Evolutionary conservation across 75 land plant genomes (phyloP).

Genomic region (Picea glauca): DNA sequence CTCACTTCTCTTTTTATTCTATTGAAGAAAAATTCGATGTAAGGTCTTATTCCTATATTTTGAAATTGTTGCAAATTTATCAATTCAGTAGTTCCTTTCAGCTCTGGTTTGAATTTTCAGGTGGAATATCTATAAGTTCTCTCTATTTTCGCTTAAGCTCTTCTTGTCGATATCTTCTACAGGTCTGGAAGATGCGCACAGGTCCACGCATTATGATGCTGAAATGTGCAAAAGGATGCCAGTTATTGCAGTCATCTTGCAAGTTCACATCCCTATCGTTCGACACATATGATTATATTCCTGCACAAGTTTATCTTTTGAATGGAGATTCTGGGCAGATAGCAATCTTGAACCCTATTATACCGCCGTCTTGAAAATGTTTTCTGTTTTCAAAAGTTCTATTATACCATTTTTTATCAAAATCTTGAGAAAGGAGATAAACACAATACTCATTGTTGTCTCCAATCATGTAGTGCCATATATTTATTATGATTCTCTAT

Average conservation of each 20-base stretch:
- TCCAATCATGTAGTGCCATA: too few relatives aligned
- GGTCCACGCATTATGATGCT: slow-evolving; percentile 55
- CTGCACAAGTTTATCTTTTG: slow-evolving; percentile 55
- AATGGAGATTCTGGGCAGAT: slow-evolving; percentile 82
- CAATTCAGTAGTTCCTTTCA: background rate
- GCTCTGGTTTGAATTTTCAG: background rate
- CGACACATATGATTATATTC: slow-evolving; percentile 27
- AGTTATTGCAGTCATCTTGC: slow-evolving; percentile 56
- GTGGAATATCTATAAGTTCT: background rate
- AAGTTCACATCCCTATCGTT: slow-evolving; percentile 37
- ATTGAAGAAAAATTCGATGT: background rate
- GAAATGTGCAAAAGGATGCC: slow-evolving; percentile 56
- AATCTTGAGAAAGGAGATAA: background rate
- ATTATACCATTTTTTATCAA: background rate
- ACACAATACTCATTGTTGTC: background rate
- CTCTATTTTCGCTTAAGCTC: background rate
- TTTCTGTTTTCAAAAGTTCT: background rate
- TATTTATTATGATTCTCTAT: background rate
- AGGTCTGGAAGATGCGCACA: slow-evolving; percentile 83
- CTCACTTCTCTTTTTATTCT: background rate
- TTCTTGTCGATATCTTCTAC: slow-evolving; percentile 4
- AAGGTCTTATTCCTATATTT: background rate
- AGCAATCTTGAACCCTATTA: slow-evolving; percentile 41
- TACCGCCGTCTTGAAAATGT: slow-evolving; percentile 6
- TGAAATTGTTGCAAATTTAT: background rate